Evolutionary conservation across 257 asterid species (phyloP).

Genomic region (Penstemon davidsonii): DNA sequence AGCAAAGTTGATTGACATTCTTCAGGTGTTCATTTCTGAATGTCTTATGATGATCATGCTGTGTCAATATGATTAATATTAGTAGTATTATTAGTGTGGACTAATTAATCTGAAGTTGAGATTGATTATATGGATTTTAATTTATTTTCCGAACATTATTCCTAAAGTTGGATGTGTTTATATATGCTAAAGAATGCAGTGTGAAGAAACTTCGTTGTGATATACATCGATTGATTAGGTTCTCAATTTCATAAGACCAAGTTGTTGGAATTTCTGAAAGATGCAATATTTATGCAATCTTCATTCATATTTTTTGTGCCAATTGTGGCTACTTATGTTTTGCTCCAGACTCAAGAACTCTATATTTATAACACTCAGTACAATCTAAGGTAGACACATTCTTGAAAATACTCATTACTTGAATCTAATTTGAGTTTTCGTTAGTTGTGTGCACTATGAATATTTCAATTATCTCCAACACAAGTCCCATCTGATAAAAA

Average conservation of each 20-base stretch:
- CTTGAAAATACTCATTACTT: too few species aligned
- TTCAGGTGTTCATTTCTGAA: conserved; percentile 51
- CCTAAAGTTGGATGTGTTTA: neutral
- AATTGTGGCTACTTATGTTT: too few species aligned
- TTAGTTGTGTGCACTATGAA: too few species aligned
- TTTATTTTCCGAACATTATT: neutral
- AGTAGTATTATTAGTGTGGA: too few species aligned
- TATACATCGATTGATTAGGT: neutral
- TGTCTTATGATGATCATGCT: neutral
- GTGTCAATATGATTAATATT: neutral
- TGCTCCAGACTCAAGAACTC: too few species aligned
- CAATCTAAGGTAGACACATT: too few species aligned
- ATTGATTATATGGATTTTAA: too few species aligned
- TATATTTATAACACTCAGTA: too few species aligned
- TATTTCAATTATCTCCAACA: too few species aligned
- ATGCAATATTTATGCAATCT: too few species aligned
- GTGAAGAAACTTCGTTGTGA: neutral
- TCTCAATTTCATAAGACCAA: neutral
- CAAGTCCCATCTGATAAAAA: conserved; percentile 3
- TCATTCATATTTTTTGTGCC: too few species aligned
- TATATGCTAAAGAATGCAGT: neutral
- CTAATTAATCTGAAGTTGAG: neutral
- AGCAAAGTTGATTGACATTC: conserved; percentile 72
- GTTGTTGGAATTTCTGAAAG: neutral
- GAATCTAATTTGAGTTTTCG: too few species aligned